Evolutionary conservation across 2,329 filamentous ascomycete genomes (phyloP).

Genomic region (Paramyrothecium roridum): DNA sequence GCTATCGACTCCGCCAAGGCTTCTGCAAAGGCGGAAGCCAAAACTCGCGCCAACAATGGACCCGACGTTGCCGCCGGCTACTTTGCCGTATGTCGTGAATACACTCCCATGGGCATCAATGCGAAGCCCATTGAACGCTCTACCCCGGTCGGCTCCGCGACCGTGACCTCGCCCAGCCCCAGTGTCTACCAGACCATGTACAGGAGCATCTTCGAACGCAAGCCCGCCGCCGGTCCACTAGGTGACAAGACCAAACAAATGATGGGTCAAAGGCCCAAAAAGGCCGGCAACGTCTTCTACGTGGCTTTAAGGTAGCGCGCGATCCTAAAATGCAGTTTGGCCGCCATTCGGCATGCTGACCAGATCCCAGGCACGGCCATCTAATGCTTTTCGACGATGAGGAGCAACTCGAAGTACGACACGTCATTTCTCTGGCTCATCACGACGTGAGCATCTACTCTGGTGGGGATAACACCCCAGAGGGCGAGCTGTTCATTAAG

Average conservation of each 20-base stretch:
- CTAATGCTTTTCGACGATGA: constrained; percentile 97
- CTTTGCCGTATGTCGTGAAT: constrained; percentile 93
- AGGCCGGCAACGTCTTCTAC: constrained; percentile 85
- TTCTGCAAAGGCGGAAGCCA: constrained; percentile 57
- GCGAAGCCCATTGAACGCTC: constrained; percentile 86
- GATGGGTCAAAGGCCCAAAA: constrained; percentile 53
- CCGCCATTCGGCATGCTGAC: constrained; percentile 7
- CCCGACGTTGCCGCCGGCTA: constrained; percentile 84
- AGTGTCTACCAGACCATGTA: constrained; percentile 99
- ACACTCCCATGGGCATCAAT: constrained; percentile 86
- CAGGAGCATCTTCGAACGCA: constrained; percentile 88
- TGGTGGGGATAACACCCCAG: constrained; percentile 72
- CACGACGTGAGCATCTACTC: constrained; percentile 84
- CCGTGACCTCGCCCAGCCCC: constrained; percentile 75
- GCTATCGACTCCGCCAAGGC: constrained; percentile 60
- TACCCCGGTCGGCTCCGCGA: constrained; percentile 72
- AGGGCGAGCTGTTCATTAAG: constrained; percentile 95
- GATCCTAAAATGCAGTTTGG: neutral
- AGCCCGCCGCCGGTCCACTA: constrained; percentile 43
- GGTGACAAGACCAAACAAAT: constrained; percentile 39
- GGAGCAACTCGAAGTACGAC: constrained; percentile 90
- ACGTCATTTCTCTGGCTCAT: constrained; percentile 89
- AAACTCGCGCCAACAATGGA: constrained; percentile 54
- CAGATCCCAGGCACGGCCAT: constrained; percentile 71
- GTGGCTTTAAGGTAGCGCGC: constrained; percentile 73